Conservation (phyloP, 108 stramenopile species). For the Stephanodiscus triporus region DNA sequence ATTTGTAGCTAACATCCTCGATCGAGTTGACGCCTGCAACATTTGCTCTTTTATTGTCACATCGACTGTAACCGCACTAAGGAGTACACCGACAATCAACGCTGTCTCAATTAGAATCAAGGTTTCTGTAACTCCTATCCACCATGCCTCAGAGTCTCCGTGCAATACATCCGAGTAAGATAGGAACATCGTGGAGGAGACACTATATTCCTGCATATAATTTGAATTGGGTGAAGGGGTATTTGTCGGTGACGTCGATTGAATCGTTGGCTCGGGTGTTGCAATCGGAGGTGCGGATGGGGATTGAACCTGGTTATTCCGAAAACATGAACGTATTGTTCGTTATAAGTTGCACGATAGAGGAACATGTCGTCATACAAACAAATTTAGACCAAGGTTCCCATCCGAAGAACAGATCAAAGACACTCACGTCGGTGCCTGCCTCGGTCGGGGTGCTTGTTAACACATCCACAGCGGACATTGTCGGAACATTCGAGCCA, state of each 20-base stretch:
- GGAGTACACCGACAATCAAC: background rate
- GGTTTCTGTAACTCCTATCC: constrained; percentile 5
- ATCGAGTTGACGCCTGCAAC: background rate
- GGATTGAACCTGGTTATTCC: background rate
- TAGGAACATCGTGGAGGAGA: constrained; percentile 10
- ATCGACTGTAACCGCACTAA: background rate
- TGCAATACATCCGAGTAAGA: constrained; percentile 1
- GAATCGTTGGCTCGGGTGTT: too few species aligned
- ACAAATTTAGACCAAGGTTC: background rate
- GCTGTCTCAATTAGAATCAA: constrained; percentile 1
- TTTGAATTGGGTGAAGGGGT: background rate
- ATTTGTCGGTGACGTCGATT: too few species aligned
- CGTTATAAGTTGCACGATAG: too few species aligned
- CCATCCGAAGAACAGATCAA: too few species aligned
- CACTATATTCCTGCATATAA: background rate
- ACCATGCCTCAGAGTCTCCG: background rate
- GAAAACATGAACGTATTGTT: background rate
- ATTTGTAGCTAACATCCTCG: background rate
- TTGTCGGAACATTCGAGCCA: background rate
- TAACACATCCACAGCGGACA: background rate
- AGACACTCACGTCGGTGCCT: background rate
- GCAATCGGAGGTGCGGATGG: background rate
- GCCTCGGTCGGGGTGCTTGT: background rate
- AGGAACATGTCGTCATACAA: background rate
- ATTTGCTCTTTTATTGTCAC: background rate